Base-by-base conservation (phyloP, 306 rosid species). In the Citrullus amarus region DNA sequence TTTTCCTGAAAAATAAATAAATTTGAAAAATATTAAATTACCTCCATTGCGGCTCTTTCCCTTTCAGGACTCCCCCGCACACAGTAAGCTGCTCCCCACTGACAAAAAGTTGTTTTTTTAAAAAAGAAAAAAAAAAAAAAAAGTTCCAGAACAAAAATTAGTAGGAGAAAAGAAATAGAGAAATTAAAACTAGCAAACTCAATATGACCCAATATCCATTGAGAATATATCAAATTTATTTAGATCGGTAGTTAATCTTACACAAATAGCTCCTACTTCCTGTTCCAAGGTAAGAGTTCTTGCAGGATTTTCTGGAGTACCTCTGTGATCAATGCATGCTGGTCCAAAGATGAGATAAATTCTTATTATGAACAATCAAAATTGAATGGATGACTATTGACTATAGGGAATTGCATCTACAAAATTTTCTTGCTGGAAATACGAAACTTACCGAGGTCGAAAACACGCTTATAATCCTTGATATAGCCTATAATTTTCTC, bases 31-130 rank as follows among this genome's bases (percentile, higher is more conserved):
- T 17, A 74, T 74, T 74, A 8, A 17, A 9, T 74, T 88, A 96
- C 99, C 96, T 96, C 94, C 99, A 93, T 96, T 25, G 88, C 91
- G 68, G 81, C 44, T 58, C 82, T 88, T 88, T 96, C 99, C 87
- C 16, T 92, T 82, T 92, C 96, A 67, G 92, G 91, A 70, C 93
- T 93, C 34, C 99, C 96, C 2, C 88, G 83, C 38, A 96, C 93
- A 82, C 91, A 90, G 82, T 82, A 96, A 53, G 87, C 99, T 80
- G 93, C 89, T 60, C 99, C 99, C 99, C 99, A 96, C 99, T 96
- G 82, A 30, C n/a, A 70, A 72, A 44, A 66, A 55, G 22, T 83
- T 51, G 44, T 16, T 44, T 65, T 32, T 25, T 25, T 25, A 25
- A 25, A 25, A 25, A 32, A 32, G 4, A 32, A 32, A 3, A 32